Evolutionary conservation across 2,329 filamentous ascomycete genomes (phyloP).

Genomic region (Dactylellina drechsleri): DNA sequence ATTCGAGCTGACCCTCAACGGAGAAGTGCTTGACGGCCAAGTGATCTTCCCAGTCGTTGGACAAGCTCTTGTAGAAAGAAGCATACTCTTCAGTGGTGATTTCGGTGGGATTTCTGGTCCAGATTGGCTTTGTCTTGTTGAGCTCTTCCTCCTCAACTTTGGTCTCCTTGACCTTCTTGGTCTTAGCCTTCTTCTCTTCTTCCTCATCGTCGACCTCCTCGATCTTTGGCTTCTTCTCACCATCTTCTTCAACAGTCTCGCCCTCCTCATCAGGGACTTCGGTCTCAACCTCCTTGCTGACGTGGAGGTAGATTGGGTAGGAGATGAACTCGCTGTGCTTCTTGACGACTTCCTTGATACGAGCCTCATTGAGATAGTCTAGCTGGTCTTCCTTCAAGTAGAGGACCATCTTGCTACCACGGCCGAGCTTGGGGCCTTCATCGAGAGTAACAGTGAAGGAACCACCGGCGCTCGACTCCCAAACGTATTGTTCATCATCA

Average conservation of each 20-base stretch:
- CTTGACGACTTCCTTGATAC: conserved; percentile 99
- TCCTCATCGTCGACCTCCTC: conserved; percentile 88
- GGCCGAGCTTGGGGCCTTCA: conserved; percentile 88
- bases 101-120: conserved; percentile 96
- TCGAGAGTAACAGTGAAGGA: conserved; percentile 94
- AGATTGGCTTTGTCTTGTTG: conserved; percentile 99
- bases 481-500: conserved; percentile 99
- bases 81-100: conserved; percentile 97
- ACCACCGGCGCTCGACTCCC: conserved; percentile 96
- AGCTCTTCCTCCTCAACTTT: conserved; percentile 99
- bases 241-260: conserved; percentile 76
- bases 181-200: conserved; percentile 93
- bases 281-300: conserved; percentile 98
- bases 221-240: conserved; percentile 94
- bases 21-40: conserved; percentile 99
- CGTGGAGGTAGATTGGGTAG: conserved; percentile 99
- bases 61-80: conserved; percentile 99
- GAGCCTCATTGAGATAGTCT: conserved; percentile 97
- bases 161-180: conserved; percentile 99
- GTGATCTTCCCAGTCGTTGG: conserved; percentile 99
- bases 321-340: conserved; percentile 99
- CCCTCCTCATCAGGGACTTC: conserved; percentile 97
- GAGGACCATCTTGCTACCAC: conserved; percentile 97
- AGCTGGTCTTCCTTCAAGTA: conserved; percentile 99
- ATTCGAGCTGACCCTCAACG: conserved; percentile 99